Base-by-base conservation (phyloP, 192 early-diverging fungal species). In the Coemansia pectinata region DNA sequence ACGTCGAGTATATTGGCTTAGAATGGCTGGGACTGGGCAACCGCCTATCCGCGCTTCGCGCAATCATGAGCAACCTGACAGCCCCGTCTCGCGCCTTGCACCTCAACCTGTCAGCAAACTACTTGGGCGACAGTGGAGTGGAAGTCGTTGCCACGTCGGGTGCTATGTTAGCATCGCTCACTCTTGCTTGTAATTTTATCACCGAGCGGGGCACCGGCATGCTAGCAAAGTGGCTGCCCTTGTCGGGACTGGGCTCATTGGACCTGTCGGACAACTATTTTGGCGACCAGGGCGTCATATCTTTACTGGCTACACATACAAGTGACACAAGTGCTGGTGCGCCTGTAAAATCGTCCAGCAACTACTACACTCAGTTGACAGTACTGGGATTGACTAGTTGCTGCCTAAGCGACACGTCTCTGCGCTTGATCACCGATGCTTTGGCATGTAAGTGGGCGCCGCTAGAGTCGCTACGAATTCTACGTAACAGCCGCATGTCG, bases 251-350 rank as follows among this genome's bases (percentile, higher is more conserved):
- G 50, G 42, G 48, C 11, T 44, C 62, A 1, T 52, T 83, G 29
- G 81, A 83, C 40, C 64, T 83, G 34, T 78, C 76, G 4, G 81
- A 83, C 63, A 83, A 83, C 59, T 71, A 83, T 50, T 83, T 83
- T 72, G 81, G 81, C 21, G 81, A 83, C 29, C 81, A 83, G 60
- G 81, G 81, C 14, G 65, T 83, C 11, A 39, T 67, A 0, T 70
- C 81, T 19, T 52, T 83, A 12, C 47, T 78, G 11, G 45, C 72
- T n/a, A 65, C 64, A 2, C 66, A 71, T 33, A 27, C 45, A 0
- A 41, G 41, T 3, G 29, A 34, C 44, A 27, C 17, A 23, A 15
- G 19, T 7, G 44, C 27, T 14, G 40, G 59, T 12, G 45, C 36
- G 4, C 19, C 36, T 12, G 36, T 36, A 3, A 61, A 21, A 19